Conservation (phyloP, 2,329 filamentous ascomycete genomes). For the Apiospora phragmitis region DNA sequence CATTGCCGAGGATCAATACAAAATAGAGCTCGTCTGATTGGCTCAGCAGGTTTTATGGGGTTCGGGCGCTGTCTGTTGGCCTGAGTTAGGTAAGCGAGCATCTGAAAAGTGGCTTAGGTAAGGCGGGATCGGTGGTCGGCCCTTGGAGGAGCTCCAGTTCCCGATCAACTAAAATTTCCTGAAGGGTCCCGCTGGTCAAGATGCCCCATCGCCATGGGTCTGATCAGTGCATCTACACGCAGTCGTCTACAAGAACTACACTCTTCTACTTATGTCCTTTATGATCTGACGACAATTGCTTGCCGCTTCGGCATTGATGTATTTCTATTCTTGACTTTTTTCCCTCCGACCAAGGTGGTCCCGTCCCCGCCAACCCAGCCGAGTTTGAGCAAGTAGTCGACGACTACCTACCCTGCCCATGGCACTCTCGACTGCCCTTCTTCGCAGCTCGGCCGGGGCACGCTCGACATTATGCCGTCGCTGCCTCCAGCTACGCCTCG, state of each 20-base stretch:
- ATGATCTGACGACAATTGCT: neutral
- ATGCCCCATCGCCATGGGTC: neutral
- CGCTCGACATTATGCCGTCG: slow-evolving; percentile 2
- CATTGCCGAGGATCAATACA: slow-evolving; percentile 11
- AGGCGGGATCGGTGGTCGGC: neutral
- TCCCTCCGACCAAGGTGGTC: neutral
- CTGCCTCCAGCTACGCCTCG: slow-evolving; percentile 15
- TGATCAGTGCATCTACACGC: neutral
- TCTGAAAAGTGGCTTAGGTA: neutral
- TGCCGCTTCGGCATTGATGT: neutral
- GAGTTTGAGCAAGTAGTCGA: neutral
- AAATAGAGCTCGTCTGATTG: neutral
- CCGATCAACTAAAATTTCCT: neutral
- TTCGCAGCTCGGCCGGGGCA: neutral
- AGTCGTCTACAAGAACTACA: neutral
- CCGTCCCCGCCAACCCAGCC: neutral
- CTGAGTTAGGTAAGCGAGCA: neutral
- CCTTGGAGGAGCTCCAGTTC: neutral
- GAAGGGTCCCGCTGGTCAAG: neutral
- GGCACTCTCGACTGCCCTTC: neutral
- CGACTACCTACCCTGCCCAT: neutral
- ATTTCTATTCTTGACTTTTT: neutral
- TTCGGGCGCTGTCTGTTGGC: neutral
- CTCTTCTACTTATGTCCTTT: neutral
- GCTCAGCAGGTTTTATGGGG: neutral